Percentiles rank a stretch among this genome's conserved stretches.
Evolutionary conservation across 257 asterid species (phyloP).

Genomic region (Fraxinus americana): DNA sequence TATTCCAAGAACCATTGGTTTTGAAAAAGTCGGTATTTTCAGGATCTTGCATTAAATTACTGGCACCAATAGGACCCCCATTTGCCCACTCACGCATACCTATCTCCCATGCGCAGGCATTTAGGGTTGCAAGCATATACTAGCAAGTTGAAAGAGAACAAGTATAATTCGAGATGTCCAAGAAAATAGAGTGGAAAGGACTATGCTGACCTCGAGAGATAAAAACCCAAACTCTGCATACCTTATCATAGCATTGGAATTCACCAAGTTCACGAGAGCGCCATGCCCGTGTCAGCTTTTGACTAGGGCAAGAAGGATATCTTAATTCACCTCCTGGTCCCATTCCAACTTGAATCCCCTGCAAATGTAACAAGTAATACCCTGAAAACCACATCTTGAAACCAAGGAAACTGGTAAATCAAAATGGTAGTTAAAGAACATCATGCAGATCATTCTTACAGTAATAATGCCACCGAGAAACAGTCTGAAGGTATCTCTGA

Average conservation of each 20-base stretch:
- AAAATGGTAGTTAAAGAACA: slow-evolving; percentile 9
- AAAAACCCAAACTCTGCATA: slow-evolving; percentile 13
- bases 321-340: slow-evolving; percentile 85
- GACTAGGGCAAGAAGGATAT: slow-evolving; percentile 64
- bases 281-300: slow-evolving; percentile 47
- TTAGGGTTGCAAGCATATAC: slow-evolving; percentile 79
- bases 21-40: slow-evolving; percentile 56
- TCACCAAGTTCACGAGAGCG: slow-evolving; percentile 66
- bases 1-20: slow-evolving; percentile 61
- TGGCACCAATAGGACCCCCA: slow-evolving; percentile 52
- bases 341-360: slow-evolving; percentile 88
- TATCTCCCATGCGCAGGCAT: slow-evolving; percentile 49
- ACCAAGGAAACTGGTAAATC: background rate
- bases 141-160: slow-evolving; percentile 40
- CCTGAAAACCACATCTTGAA: slow-evolving; percentile 21
- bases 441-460: slow-evolving; percentile 43
- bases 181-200: slow-evolving; percentile 4
- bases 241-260: slow-evolving; percentile 84
- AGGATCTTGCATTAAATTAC: slow-evolving; percentile 49
- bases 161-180: slow-evolving; percentile 17
- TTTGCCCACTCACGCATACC: slow-evolving; percentile 69
- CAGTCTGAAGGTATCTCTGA: slow-evolving; percentile 64
- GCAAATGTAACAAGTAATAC: slow-evolving; percentile 19
- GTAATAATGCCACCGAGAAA: slow-evolving; percentile 70
- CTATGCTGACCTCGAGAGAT: background rate